A percentile compares a stretch with the other conserved stretches of the same genome.
phyloP scores from a whole-genome alignment of 495 filamentous ascomycete species.

The Glonium stellatum region DNA sequence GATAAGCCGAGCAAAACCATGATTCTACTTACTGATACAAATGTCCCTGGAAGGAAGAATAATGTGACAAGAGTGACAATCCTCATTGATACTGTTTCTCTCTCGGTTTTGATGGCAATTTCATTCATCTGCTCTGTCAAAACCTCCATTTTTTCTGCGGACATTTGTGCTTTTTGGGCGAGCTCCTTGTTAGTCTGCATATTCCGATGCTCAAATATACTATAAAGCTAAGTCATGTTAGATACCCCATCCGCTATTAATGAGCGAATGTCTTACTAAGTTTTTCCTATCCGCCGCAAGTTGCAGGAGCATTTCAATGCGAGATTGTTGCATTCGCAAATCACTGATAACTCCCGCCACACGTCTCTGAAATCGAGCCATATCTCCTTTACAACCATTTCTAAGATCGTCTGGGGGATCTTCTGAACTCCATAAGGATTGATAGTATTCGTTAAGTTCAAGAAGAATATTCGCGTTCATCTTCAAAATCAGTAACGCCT shows the following conservation, averaged over 20 bases:
- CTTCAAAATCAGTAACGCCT: conserved; percentile 34
- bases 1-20: not conserved
- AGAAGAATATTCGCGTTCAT: conserved; percentile 37
- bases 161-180: conserved; percentile 30
- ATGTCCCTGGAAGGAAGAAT: conserved; percentile 41
- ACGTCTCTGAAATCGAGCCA: conserved; percentile 24
- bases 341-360: conserved; percentile 27
- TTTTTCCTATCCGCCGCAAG: conserved; percentile 28
- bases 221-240: conserved; percentile 27
- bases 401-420: too few relatives aligned
- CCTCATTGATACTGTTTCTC: conserved; percentile 35
- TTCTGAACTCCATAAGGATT: not conserved
- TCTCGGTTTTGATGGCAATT: conserved; percentile 22
- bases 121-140: conserved; percentile 30
- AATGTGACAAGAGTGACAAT: conserved; percentile 42
- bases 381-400: not conserved
- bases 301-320: conserved; percentile 28
- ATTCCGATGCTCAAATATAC: conserved; percentile 31
- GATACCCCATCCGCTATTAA: not conserved
- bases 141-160: conserved; percentile 32
- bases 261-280: conserved; percentile 24
- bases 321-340: conserved; percentile 28
- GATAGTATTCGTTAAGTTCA: conserved; percentile 34
- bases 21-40: conserved; percentile 36
- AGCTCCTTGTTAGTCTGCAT: conserved; percentile 32